phyloP scores from a whole-genome alignment of 2,329 filamentous ascomycete species.

The Amauroascus niger region DNA sequence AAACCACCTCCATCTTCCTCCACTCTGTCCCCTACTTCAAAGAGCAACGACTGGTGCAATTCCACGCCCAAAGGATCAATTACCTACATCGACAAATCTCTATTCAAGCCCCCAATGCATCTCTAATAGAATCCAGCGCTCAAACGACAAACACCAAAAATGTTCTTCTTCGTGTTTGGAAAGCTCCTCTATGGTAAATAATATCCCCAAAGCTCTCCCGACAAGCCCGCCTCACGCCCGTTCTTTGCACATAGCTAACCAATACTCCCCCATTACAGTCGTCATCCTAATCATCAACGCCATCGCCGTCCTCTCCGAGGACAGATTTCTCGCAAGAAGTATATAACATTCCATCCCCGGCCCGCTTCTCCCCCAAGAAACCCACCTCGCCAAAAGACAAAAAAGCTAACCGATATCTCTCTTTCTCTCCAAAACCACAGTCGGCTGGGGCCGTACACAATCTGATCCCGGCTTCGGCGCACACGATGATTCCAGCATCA shows the following conservation, averaged over 20 bases:
- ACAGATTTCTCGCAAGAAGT: conserved; percentile 80
- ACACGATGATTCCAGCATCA: conserved; percentile 65
- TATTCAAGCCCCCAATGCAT: too few relatives aligned
- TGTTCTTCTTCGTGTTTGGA: conserved; percentile 61
- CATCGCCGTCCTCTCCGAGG: conserved; percentile 86
- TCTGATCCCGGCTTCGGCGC: conserved; percentile 68
- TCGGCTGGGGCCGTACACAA: conserved; percentile 62
- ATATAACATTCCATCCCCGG: conserved; percentile 23
- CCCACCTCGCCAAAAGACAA: background rate
- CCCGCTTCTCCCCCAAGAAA: background rate
- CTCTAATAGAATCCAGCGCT: too few relatives aligned
- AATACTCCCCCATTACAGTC: conserved; percentile 44
- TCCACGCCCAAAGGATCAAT: too few relatives aligned
- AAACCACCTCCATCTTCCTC: too few relatives aligned
- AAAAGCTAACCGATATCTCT: background rate
- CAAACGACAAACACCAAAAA: conserved; percentile 40
- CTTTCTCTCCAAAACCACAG: conserved; percentile 36
- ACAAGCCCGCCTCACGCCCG: background rate
- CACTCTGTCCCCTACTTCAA: too few relatives aligned
- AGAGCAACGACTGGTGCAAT: too few relatives aligned
- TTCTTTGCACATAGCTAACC: conserved; percentile 7
- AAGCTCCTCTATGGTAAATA: conserved; percentile 70
- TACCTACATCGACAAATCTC: too few relatives aligned
- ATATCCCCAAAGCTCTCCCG: conserved; percentile 8
- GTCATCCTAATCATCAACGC: conserved; percentile 84